Base-by-base conservation (phyloP, 352 stramenopile species). In the Pythium biforme region DNA sequence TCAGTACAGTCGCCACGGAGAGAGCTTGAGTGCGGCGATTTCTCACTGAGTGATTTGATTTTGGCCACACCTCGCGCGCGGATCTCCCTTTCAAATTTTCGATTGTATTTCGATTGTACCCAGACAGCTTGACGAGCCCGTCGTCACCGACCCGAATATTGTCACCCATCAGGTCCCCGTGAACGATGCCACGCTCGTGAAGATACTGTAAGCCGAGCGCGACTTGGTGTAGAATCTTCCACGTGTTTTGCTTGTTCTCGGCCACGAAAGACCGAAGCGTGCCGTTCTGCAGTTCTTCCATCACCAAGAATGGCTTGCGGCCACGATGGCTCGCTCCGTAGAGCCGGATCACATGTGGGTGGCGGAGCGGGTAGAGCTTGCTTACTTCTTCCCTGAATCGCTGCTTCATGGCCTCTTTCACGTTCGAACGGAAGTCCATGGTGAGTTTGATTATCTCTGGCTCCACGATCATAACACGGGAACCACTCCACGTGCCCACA, bases 181-280 rank as follows among this genome's bases (percentile, higher is more conserved):
- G 56, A 10, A 92, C 55, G 12, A 77, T 54, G 14, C 66, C 64
- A 23, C 73, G 53, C 20, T 59, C 56, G 63, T 97, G 87, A 12
- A 97, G 64, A 50, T 91, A 95, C 39, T 67, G 48, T 6, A 97
- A 55, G 0, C 81, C 88, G 14, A 81, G 27, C 4, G 74, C 69
- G 2, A 68, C 68, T 46, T 83, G 53, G 48, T 79, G 72, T 19
- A 86, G 72, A 0, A 67, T 55, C 7, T 39, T 26, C 62, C 66
- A 74, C 15, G 66, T 54, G 19, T 54, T 19, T 61, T 60, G 59
- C 43, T 56, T 66, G 46, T 76, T 50, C 4, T 47, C 11, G 9
- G 25, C 33, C 12, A 53, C 19, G 15, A 33, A 53, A 3, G 15
- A 41, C 15, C 54, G 54, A 45, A 61, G 31, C 17, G 54, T 26